Evolutionary conservation across 2,329 filamentous ascomycete genomes (phyloP), one percentile per base, ranked within the genome.

Genomic region (Calonectria fujianensis): DNA sequence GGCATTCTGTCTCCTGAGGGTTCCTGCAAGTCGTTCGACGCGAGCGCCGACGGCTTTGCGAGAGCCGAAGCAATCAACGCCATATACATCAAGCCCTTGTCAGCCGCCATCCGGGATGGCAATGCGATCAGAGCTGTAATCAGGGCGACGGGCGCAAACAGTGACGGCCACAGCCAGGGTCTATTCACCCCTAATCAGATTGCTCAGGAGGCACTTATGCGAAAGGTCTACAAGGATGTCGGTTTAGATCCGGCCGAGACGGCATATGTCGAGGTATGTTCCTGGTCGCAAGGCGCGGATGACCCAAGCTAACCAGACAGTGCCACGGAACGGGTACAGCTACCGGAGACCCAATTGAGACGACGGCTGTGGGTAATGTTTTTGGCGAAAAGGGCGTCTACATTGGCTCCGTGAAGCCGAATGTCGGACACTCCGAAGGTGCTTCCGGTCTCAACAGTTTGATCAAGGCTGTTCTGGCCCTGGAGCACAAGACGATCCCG

Each of bases 271-370:
- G 84, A 89, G 73, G 57, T 63, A 63, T 31, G 24, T 41, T 2
- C n/a, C 18, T 24, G 45, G 4, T 24, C 1, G 2, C 16, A 8
- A 41, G 14, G 18, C 10, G 20, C 14, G 9, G 14, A 41, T 32
- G 3, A 10, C 14, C 8, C 24, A 35, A 13, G 4, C 57, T 63
- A 41, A 63, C 32, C 24, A 10, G 6, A 13, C 37, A 63, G 57
- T 84, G 83, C 35, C 88, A 89, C 69, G 87, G 86, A 0, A 88
- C 88, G 0, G 87, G 87, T 1, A 89, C 88, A 0, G 69, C 78
- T 4, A 82, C 80, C 0, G 88, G 88, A 0, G 87, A 89, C 68
- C 85, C 85, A 0, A 78, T 85, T 10, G 87, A 88, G 68, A 81
- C 84, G 0, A 68, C 72, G 0, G 85, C 85, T 0, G 81, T 89